A percentile compares a stretch with the other conserved stretches of the same genome.
Conservation (phyloP, 129 eudicot genomes). For the Artemisia annua region DNA sequence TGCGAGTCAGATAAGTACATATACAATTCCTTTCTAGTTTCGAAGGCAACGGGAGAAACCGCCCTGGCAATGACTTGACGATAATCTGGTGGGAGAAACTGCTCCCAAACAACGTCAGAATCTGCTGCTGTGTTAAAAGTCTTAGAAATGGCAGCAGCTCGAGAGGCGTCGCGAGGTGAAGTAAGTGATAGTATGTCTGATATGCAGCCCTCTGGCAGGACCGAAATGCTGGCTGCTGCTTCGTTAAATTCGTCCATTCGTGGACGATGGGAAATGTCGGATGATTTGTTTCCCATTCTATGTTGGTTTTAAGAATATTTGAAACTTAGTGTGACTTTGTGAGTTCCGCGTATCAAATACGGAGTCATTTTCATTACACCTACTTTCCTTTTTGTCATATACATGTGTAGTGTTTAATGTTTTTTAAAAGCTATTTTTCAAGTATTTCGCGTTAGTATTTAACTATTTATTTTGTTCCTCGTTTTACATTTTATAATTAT, state of each 20-base stretch:
- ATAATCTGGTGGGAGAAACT: conserved; percentile 58
- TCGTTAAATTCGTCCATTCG: not conserved
- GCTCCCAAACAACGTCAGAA: conserved; percentile 58
- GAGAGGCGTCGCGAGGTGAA: conserved; percentile 55
- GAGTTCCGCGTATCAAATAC: no score
- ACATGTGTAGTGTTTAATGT: no score
- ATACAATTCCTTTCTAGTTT: conserved; percentile 48
- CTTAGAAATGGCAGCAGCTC: conserved; percentile 40
- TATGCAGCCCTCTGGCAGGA: conserved; percentile 63
- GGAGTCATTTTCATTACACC: no score
- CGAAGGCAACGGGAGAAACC: conserved; percentile 18
- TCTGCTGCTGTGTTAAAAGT: conserved; percentile 51
- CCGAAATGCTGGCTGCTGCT: not conserved
- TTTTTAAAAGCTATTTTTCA: no score
- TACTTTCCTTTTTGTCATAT: no score
- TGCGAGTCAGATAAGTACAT: conserved; percentile 38
- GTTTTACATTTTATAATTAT: no score
- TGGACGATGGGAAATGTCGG: no score
- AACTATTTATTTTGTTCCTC: no score
- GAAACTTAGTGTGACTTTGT: no score
- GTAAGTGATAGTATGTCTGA: conserved; percentile 51
- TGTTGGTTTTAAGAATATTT: no score
- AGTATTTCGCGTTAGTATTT: no score
- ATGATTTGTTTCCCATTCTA: no score
- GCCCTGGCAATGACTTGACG: conserved; percentile 31